Evolutionary conservation across 495 filamentous ascomycete genomes (phyloP), one percentile per base, ranked within the genome.

Genomic region (Letharia lupina): DNA sequence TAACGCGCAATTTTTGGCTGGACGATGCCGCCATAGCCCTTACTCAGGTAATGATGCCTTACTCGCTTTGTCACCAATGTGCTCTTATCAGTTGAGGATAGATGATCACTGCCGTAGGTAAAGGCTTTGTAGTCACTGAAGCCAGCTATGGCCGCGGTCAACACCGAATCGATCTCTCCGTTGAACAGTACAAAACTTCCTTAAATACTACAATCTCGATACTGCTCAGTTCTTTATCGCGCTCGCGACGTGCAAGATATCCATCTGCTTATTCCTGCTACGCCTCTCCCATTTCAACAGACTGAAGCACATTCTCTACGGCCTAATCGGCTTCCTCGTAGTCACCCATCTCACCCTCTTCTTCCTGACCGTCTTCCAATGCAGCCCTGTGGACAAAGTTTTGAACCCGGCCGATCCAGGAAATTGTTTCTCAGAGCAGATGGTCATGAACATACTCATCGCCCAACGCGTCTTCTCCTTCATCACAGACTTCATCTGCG

Each of bases 401-500:
- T 69, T 64, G 68, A 37, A 42, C 40, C 41, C 58, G 3, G 60
- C 45, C 13, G 28, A n/a, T 12, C 68, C 68, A 2, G 68, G 68
- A 31, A 60, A 16, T 2, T 69, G 64, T 37, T 52, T 59, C 33
- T 62, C 47, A 2, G 48, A 64, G 31, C 4, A 60, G 37, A 50
- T 33, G 8, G 37, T 62, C 2, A 61, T 40, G 60, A 59, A 28
- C 44, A 65, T 69, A 23, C 66, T 66, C 5, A 67, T 69, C 33
- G n/a, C 63, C 1, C 68, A 69, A 57, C 13, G 68, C 42, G 68
- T 69, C 28, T 40, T 58, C 64, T 69, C 64, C 44, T 62, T 69
- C 50, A 40, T 78, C 1, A 76, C 76, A 61, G 80, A 82, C 70
- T 76, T 83, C 65, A 75, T 82, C 73, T 77, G 75, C 40, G 76